Conservation (phyloP, 2,329 filamentous ascomycete genomes). For the Parastagonospora nodorum region DNA sequence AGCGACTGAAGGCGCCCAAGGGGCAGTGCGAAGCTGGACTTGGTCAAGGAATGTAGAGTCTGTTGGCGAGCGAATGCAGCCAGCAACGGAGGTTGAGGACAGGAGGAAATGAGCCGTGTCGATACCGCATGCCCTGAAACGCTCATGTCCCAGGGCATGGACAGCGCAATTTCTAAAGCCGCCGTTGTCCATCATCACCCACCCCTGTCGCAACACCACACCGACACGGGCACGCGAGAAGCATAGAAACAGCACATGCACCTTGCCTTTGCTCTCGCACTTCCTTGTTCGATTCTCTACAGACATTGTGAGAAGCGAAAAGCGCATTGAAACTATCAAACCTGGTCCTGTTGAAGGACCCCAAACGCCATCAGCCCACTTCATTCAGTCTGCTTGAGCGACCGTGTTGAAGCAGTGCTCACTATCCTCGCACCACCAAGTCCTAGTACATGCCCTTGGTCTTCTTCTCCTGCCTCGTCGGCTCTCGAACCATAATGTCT, state of each 20-base stretch:
- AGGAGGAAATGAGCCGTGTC: constrained; percentile 24
- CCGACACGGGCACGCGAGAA: neutral
- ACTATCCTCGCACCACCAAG: neutral
- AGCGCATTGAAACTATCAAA: neutral
- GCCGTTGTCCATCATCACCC: neutral
- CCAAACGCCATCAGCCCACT: neutral
- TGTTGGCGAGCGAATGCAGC: neutral
- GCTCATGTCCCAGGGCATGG: constrained; percentile 22
- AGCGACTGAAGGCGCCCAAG: neutral
- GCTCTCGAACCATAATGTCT: constrained; percentile 83
- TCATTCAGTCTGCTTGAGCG: neutral
- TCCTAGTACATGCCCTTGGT: constrained; percentile 6
- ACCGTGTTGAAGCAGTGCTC: constrained; percentile 33
- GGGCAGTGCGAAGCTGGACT: neutral
- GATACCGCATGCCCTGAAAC: constrained; percentile 13
- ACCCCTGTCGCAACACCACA: neutral
- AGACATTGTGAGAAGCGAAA: neutral
- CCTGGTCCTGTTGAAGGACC: constrained; percentile 30
- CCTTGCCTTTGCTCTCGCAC: too few relatives aligned
- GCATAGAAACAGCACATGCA: neutral
- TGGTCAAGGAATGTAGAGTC: neutral
- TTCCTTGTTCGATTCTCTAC: too few relatives aligned
- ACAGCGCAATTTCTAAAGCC: constrained; percentile 24
- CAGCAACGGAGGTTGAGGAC: neutral
- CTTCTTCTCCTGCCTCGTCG: constrained; percentile 42